Percentiles rank a stretch among this genome's conserved stretches.
These are phyloP conservation scores for Pseudopyricularia cyperi DNA, from an alignment of 2,329 filamentous ascomycete species.

Conservation along the genomic window DNA sequence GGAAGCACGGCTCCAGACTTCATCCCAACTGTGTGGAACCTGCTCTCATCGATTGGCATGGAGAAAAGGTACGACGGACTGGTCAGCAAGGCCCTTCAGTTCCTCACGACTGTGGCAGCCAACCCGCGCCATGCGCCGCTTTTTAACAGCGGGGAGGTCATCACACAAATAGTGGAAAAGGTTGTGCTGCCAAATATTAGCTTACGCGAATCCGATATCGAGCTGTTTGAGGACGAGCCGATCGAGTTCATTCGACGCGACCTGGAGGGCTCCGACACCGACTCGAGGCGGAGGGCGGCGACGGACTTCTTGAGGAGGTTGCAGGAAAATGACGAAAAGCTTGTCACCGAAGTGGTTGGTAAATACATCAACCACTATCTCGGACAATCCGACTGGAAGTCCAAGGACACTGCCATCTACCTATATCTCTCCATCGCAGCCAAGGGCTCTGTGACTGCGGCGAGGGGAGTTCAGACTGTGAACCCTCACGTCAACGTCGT, in stretches of 20 bases:
- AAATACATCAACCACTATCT: conserved; percentile 82
- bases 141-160: conserved; percentile 71
- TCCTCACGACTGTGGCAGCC: conserved; percentile 78
- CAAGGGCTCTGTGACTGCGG: conserved; percentile 76
- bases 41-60: conserved; percentile 73
- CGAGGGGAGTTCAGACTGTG: conserved; percentile 80
- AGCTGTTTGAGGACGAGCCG: conserved; percentile 95
- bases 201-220: conserved; percentile 82
- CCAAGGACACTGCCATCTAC: conserved; percentile 97
- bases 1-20: conserved; percentile 59
- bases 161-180: conserved; percentile 86
- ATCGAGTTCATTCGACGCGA: conserved; percentile 97
- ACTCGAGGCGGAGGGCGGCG: conserved; percentile 80
- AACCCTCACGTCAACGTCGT: conserved; percentile 83
- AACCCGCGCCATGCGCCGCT: conserved; percentile 65
- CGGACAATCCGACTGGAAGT: conserved; percentile 77
- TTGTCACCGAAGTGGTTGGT: conserved; percentile 78
- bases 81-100: conserved; percentile 88
- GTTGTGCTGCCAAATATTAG: conserved; percentile 90
- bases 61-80: conserved; percentile 91
- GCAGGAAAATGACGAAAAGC: conserved; percentile 73
- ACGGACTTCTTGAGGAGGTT: conserved; percentile 89
- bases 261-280: conserved; percentile 89
- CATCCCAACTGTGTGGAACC: conserved; percentile 79
- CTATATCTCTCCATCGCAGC: conserved; percentile 89